Evolutionary conservation across 1,284 basidiomycete genomes (phyloP).

Genomic region (Sphagnurus paluster): DNA sequence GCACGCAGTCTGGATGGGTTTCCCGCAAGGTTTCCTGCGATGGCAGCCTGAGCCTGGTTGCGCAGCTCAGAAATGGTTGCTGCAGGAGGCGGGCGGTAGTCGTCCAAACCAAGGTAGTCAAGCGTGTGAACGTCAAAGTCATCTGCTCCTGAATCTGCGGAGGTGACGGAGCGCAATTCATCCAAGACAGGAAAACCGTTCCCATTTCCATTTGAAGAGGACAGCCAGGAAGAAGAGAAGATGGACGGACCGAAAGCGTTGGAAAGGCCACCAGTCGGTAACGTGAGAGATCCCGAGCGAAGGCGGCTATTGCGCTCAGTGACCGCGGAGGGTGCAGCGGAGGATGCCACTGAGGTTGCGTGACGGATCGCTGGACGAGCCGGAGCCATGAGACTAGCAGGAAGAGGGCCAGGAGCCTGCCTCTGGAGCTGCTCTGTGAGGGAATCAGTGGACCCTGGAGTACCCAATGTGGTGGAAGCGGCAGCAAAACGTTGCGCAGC

Average conservation of each 20-base stretch:
- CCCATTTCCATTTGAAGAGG: constrained; percentile 56
- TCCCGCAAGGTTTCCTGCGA: constrained; percentile 72
- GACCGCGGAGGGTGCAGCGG: constrained; percentile 57
- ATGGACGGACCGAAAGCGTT: constrained; percentile 87
- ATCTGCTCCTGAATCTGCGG: constrained; percentile 76
- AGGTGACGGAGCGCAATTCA: constrained; percentile 76
- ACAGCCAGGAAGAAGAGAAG: constrained; percentile 86
- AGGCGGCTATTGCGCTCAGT: constrained; percentile 77
- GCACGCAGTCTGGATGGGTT: constrained; percentile 80
- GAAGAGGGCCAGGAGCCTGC: constrained; percentile 43
- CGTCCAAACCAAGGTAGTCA: constrained; percentile 92
- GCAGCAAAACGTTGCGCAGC: constrained; percentile 81
- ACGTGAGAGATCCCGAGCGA: constrained; percentile 86
- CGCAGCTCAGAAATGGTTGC: constrained; percentile 84
- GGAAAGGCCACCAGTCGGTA: constrained; percentile 75
- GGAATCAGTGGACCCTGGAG: constrained; percentile 62
- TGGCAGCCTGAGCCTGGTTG: constrained; percentile 85
- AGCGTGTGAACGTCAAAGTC: constrained; percentile 92
- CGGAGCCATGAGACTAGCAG: constrained; percentile 43
- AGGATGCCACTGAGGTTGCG: constrained; percentile 64
- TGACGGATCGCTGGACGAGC: constrained; percentile 77
- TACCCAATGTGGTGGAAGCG: constrained; percentile 56
- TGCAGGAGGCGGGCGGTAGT: constrained; percentile 68
- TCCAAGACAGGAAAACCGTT: constrained; percentile 67
- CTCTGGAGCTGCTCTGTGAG: constrained; percentile 60